A percentile compares a stretch with the other conserved stretches of the same genome.
These are phyloP conservation scores for Pythium aquatile DNA, from an alignment of 352 stramenopile species.

Conservation along the genomic window DNA sequence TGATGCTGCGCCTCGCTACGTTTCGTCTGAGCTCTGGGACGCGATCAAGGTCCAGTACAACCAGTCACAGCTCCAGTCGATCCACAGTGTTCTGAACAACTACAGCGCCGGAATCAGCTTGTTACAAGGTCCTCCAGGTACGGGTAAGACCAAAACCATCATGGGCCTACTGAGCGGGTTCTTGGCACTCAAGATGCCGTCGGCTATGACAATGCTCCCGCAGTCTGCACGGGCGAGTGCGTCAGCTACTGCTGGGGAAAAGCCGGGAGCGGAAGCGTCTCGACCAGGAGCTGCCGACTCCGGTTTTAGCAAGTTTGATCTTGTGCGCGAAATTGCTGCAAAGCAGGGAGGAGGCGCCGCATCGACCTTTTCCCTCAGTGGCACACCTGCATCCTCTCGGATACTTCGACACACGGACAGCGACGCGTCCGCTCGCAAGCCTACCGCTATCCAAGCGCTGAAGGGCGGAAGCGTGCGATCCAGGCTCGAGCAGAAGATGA, in stretches of 20 bases:
- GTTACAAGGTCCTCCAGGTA: constrained; percentile 95
- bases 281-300: constrained; percentile 4
- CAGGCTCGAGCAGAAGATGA: constrained; percentile 70
- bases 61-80: constrained; percentile 82
- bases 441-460: constrained; percentile 61
- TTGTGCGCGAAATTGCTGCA: constrained; percentile 32
- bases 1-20: constrained; percentile 55
- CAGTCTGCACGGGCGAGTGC: not conserved
- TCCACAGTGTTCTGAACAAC: constrained; percentile 87
- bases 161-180: constrained; percentile 81
- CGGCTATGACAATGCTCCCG: constrained; percentile 39
- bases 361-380: constrained; percentile 55
- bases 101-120: constrained; percentile 82
- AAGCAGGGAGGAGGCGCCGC: constrained; percentile 12
- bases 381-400: constrained; percentile 43
- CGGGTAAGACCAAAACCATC: constrained; percentile 94
- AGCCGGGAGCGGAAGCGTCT: not conserved
- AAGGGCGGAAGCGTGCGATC: constrained; percentile 49
- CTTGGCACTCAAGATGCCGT: constrained; percentile 56
- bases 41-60: constrained; percentile 82
- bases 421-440: constrained; percentile 29
- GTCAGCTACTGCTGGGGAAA: not conserved
- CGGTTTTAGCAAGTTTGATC: constrained; percentile 55
- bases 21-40: constrained; percentile 63
- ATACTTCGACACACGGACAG: constrained; percentile 55